Evolutionary conservation across 345 rosid genomes (phyloP).

Genomic region (Eucalyptus microcorys): DNA sequence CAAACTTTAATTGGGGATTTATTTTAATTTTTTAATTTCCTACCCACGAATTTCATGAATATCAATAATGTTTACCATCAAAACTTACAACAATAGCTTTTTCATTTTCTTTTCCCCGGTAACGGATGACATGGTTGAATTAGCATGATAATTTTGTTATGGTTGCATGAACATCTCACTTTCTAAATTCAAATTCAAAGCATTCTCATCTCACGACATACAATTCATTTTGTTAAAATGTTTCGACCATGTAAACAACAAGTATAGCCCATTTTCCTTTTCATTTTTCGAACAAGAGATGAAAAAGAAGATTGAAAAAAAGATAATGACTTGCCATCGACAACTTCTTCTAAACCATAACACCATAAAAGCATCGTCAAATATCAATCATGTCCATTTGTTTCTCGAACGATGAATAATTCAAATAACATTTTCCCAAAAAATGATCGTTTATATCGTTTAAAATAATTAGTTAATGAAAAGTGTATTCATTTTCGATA

Average conservation of each 20-base stretch:
- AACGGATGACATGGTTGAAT: accelerated
- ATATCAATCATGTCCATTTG: background rate
- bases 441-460: background rate
- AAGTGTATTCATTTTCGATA: accelerated
- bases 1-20: background rate
- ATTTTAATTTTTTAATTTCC: background rate
- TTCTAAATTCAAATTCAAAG: background rate
- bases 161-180: accelerated
- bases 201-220: background rate
- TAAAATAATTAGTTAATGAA: background rate
- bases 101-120: accelerated
- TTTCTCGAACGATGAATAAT: background rate
- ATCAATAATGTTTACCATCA: background rate
- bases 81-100: background rate
- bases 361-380: background rate
- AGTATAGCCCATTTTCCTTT: background rate
- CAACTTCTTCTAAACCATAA: background rate
- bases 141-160: accelerated
- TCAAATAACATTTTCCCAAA: background rate
- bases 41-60: background rate
- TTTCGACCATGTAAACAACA: accelerated
- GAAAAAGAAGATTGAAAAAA: background rate
- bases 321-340: background rate
- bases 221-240: background rate
- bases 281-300: accelerated